Evolutionary conservation across 805 yeast species (phyloP), one percentile per base, ranked within the genome.

Genomic region (Yamadazyma scolyti): DNA sequence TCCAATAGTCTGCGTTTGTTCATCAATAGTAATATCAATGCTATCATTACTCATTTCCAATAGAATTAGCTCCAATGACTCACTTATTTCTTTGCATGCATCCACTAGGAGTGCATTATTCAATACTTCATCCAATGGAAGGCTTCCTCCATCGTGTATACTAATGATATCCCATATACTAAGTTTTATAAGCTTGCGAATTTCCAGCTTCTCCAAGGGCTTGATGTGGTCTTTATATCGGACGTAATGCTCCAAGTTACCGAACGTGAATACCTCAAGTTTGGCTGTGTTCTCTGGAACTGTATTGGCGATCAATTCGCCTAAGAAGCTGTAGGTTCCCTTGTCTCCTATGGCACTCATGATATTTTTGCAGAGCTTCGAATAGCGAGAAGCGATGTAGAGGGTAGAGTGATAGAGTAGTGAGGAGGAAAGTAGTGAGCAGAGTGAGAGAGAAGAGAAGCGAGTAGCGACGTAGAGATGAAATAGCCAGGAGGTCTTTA

Each of bases 191-290:
- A 65, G 42, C 32, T 62, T 61, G 1, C 33, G 23, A 8, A 42
- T 11, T 9, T 50, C 39, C 1, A 25, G 25, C 5, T 27, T 20
- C 22, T 41, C 43, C 10, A 50, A 37, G 1, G 31, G 40, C 6
- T 51, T 25, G 31, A 25, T 58, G 4, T 39, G 25, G 1, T 19
- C 27, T 12, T 29, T 28, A 33, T 57, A 44, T 28, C 43, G 30
- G 6, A 37, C 21, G 36, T 58, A 61, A 25, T 51, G 50, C 3
- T 38, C 33, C 17, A 46, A 44, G 28, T 48, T 50, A 2, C 72
- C 72, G 39, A 58, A 63, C 2, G 68, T 46, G 37, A 62, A 64
- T 19, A 65, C 47, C 44, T 65, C 72, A 5, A 58, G 20, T 7
- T n/a, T n/a, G n/a, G n/a, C n/a, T n/a, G n/a, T n/a, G n/a, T n/a